A percentile compares a stretch with the other conserved stretches of the same genome.
Evolutionary conservation across 768 basidiomycete genomes (phyloP).

Genomic region (Coprinopsis strossmayeri): DNA sequence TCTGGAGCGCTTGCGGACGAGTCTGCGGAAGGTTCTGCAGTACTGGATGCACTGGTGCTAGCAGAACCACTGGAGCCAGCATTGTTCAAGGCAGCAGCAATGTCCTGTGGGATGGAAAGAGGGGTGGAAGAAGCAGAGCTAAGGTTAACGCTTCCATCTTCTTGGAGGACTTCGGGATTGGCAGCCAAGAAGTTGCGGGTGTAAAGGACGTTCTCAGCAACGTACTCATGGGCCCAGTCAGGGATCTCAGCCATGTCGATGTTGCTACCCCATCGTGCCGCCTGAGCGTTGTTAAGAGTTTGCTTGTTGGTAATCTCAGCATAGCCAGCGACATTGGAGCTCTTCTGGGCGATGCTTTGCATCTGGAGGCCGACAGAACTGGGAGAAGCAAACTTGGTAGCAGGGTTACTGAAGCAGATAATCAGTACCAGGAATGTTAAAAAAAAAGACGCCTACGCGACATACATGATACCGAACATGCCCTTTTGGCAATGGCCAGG

Average conservation of each 20-base stretch:
- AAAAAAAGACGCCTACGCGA: too few species aligned
- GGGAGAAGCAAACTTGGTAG: conserved; percentile 37
- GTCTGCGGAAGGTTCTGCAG: conserved; percentile 18
- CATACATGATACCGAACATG: conserved; percentile 85
- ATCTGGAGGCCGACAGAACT: conserved; percentile 51
- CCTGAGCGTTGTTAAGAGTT: conserved; percentile 42
- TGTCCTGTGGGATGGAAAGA: conserved; percentile 55
- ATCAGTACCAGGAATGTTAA: too few species aligned
- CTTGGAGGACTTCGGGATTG: conserved; percentile 45
- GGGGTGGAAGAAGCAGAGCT: conserved; percentile 35
- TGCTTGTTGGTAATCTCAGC: conserved; percentile 40
- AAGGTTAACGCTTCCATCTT: conserved; percentile 48
- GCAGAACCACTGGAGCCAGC: conserved; percentile 19
- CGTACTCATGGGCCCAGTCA: conserved; percentile 39
- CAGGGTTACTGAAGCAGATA: too few species aligned
- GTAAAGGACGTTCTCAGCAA: conserved; percentile 55
- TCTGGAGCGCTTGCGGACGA: conserved; percentile 22
- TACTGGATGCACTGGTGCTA: conserved; percentile 18
- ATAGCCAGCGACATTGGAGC: conserved; percentile 52
- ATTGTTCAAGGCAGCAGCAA: conserved; percentile 37
- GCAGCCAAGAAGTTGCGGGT: conserved; percentile 38
- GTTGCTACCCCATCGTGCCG: conserved; percentile 54
- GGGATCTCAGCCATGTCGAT: conserved; percentile 54
- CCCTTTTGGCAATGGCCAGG: conserved; percentile 73
- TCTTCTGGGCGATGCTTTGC: conserved; percentile 40